Evolutionary conservation across 331 rosid species (phyloP).

Genomic region (Rosa hybrid): DNA sequence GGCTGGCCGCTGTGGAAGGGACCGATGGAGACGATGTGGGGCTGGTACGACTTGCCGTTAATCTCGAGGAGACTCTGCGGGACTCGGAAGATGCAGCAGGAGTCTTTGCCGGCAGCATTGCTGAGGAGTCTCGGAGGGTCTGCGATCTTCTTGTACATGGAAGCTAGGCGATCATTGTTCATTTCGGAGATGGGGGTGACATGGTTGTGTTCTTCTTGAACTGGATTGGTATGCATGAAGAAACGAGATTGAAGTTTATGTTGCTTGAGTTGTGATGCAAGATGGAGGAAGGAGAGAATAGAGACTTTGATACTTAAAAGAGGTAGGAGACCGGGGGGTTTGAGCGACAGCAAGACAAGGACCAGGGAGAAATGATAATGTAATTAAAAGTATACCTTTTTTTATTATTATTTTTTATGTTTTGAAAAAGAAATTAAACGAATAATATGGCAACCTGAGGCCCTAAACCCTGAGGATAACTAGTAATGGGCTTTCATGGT

Average conservation of each 20-base stretch:
- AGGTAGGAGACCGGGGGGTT: too few species aligned
- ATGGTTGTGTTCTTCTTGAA: slow-evolving; percentile 17
- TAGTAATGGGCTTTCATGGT: too few species aligned
- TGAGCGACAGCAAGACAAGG: background rate
- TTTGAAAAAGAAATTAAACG: background rate
- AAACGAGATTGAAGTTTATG: background rate
- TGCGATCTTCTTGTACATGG: slow-evolving; percentile 41
- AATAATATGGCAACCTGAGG: background rate
- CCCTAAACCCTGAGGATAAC: background rate
- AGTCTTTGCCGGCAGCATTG: slow-evolving; percentile 45
- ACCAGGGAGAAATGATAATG: background rate
- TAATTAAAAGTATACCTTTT: too few species aligned
- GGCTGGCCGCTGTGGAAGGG: slow-evolving; percentile 56
- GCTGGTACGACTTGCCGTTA: slow-evolving; percentile 58
- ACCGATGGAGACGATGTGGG: slow-evolving; percentile 68
- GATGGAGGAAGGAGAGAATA: background rate
- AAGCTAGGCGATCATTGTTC: slow-evolving; percentile 38
- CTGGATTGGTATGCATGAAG: background rate
- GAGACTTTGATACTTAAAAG: too few species aligned
- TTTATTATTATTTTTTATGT: too few species aligned
- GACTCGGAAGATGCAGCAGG: slow-evolving; percentile 60
- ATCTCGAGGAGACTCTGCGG: slow-evolving; percentile 49
- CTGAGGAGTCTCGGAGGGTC: slow-evolving; percentile 51
- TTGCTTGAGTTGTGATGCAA: background rate
- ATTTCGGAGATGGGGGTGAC: background rate